These are phyloP conservation scores for Pestalotiopsis fici DNA, from an alignment of 2,329 filamentous ascomycete species.

Conservation along the genomic window DNA sequence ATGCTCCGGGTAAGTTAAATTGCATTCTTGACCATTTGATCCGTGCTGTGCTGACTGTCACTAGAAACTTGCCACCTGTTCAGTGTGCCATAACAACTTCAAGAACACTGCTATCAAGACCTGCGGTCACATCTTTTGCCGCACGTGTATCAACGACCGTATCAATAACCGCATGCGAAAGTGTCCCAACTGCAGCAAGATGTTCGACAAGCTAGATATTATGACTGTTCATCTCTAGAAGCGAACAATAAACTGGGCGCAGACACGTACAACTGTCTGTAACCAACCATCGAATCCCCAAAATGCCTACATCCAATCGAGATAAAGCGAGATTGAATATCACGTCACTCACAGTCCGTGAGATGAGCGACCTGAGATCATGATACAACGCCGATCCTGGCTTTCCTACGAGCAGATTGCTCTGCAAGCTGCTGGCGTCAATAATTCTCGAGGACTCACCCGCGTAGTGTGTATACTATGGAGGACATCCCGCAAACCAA, in stretches of 20 bases:
- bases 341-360: too few relatives aligned
- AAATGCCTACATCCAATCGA: too few relatives aligned
- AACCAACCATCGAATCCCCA: background rate
- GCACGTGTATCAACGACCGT: constrained; percentile 84
- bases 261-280: background rate
- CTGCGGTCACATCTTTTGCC: constrained; percentile 94
- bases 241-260: background rate
- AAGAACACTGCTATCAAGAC: constrained; percentile 93
- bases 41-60: constrained; percentile 30
- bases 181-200: constrained; percentile 89
- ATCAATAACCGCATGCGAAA: constrained; percentile 89
- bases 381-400: too few relatives aligned
- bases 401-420: background rate
- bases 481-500: background rate
- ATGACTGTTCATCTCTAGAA: constrained; percentile 67
- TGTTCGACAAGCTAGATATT: constrained; percentile 88
- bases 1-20: constrained; percentile 76
- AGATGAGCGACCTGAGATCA: too few relatives aligned
- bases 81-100: constrained; percentile 88
- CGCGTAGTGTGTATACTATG: background rate
- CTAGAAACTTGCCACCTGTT: constrained; percentile 79
- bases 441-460: background rate
- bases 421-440: background rate
- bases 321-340: too few relatives aligned
- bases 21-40: background rate